Base-by-base conservation (phyloP, 2,329 filamentous ascomycete species). In the Zopfia rhizophila region DNA sequence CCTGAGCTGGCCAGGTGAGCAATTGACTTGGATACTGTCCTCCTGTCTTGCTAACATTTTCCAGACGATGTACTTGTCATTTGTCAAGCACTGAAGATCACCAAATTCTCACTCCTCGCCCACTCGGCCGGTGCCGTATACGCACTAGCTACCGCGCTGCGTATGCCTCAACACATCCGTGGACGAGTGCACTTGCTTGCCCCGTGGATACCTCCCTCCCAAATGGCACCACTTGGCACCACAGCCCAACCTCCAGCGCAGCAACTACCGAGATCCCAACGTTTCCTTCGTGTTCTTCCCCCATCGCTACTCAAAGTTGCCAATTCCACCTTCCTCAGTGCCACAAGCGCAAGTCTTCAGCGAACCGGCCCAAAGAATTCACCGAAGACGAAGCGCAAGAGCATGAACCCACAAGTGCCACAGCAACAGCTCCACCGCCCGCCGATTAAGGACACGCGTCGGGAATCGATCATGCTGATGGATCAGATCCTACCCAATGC, bases 121-220 rank as follows among this genome's bases (percentile, higher is more conserved):
- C 94, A 99, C 71, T 97, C 93, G 1, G 94, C 94, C 1, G 94
- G 94, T 12, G 93, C 94, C n/a, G 96, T 99, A 39, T 99, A 99
- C 66, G 94, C 94, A 2, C 82, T 99, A 13, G 94, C 94, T 0
- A 97, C 94, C 0, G 94, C 94, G 0, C 79, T 99, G 31, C 89
- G 94, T 31, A 96, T 99, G 83, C 94, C 94, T 3, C 92, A 97
- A 62, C 90, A 97, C 65, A 95, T 99, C 51, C 88, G 92, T 5
- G 94, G 94, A 14, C 88, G 91, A 40, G 94, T 99, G 43, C 94
- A 99, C 71, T 83, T 99, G 2, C 81, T 99, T 7, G 93, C 94
- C 1, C 94, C 94, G 0, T 97, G 91, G 94, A 97, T 99, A 33
- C 94, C 94, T 1, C 94, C 94, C 0, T 97, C 59, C 38, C 76